phyloP scores from a whole-genome alignment of 345 rosid genomes.

The Citrus mangshanensis region DNA sequence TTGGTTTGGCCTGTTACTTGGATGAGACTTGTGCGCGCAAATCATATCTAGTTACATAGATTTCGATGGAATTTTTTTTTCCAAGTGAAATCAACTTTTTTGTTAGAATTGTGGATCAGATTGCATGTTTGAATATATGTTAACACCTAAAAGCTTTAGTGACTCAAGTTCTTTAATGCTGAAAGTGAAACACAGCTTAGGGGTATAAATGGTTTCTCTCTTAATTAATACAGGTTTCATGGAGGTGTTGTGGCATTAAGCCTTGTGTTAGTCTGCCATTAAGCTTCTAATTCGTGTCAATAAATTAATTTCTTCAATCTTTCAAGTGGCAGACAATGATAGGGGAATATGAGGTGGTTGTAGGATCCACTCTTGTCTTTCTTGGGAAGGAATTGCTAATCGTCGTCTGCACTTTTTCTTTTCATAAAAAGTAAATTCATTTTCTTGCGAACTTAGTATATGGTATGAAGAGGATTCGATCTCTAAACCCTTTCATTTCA shows the following conservation, averaged over 20 bases:
- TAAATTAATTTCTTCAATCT: background rate
- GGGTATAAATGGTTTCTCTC: too few species aligned
- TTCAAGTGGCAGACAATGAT: constrained; percentile 11
- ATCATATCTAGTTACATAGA: too few species aligned
- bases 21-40: too few species aligned
- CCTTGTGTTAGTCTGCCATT: background rate
- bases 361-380: background rate
- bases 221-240: too few species aligned
- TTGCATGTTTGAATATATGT: too few species aligned
- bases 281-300: background rate
- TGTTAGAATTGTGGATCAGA: too few species aligned
- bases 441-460: background rate
- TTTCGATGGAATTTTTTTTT: too few species aligned
- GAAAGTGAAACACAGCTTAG: too few species aligned
- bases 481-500: background rate
- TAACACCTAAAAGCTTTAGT: too few species aligned
- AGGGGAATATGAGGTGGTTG: background rate
- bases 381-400: background rate
- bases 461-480: background rate
- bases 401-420: background rate
- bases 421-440: background rate
- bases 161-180: too few species aligned
- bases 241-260: background rate
- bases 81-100: too few species aligned
- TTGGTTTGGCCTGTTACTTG: background rate